phyloP scores from a whole-genome alignment of 1,284 basidiomycete species.

The Tilletia caries region DNA sequence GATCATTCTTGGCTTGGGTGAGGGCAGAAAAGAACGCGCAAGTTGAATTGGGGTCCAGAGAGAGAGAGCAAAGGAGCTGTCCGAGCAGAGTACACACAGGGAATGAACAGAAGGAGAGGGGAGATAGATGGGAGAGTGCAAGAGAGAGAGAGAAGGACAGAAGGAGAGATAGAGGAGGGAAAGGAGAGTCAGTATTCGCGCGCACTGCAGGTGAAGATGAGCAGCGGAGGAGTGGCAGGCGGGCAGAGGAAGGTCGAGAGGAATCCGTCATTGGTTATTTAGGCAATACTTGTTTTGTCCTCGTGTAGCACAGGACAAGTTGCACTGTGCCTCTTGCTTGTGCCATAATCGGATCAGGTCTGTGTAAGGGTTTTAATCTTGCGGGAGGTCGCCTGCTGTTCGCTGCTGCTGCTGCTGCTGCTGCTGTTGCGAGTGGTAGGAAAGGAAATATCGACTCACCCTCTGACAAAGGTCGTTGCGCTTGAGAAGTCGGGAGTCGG shows the following conservation, averaged over 20 bases:
- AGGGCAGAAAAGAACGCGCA: not conserved
- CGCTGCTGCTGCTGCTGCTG: too few species aligned
- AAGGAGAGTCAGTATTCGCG: not conserved
- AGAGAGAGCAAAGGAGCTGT: not conserved
- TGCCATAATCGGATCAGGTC: conserved; percentile 7
- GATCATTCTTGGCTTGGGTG: not conserved
- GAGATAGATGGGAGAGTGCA: not conserved
- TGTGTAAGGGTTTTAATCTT: conserved; percentile 8
- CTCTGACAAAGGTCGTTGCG: too few species aligned
- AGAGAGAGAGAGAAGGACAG: not conserved
- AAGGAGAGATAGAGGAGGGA: not conserved
- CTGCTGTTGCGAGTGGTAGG: too few species aligned
- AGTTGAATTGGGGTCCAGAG: conserved; percentile 4
- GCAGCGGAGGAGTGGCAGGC: not conserved
- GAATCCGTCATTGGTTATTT: not conserved
- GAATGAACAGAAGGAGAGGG: not conserved
- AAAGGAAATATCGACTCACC: too few species aligned
- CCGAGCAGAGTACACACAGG: not conserved
- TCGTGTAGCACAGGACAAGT: not conserved
- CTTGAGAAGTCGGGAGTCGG: too few species aligned
- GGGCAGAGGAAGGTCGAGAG: not conserved
- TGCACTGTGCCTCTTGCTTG: not conserved
- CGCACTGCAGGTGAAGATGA: not conserved
- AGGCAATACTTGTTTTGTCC: not conserved
- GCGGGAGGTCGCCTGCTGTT: not conserved